Conservation (phyloP, 441 rosid species). For the Metrosideros polymorpha region DNA sequence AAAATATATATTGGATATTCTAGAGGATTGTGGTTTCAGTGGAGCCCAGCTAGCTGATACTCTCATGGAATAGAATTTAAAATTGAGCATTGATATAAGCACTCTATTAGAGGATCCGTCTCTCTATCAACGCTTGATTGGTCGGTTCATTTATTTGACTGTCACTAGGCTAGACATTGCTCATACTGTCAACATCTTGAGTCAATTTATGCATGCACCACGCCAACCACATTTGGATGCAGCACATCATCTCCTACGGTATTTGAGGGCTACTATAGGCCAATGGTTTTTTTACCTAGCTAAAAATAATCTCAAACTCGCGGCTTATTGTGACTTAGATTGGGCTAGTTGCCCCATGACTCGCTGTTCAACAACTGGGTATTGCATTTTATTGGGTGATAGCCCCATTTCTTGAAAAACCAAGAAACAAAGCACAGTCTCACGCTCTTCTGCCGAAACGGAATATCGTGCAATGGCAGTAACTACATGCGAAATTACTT, state of each 20-base stretch:
- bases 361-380: no score
- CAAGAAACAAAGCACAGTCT: not conserved
- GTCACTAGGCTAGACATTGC: not conserved
- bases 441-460: not conserved
- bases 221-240: not conserved
- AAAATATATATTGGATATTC: constrained; percentile 2
- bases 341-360: not conserved
- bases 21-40: not conserved
- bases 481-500: not conserved
- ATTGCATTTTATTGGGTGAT: not conserved
- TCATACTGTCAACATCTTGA: not conserved
- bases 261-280: not conserved
- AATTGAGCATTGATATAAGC: not conserved
- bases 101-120: not conserved
- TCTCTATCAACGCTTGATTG: not conserved
- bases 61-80: not conserved
- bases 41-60: not conserved
- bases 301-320: not conserved
- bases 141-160: not conserved
- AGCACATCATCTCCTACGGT: not conserved
- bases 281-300: not conserved
- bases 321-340: constrained; percentile 1
- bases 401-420: not conserved
- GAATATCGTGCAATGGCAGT: not conserved
- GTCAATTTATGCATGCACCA: constrained; percentile 5